These are phyloP conservation scores for Leccinum obscurum DNA, from an alignment of 768 basidiomycete species.

Conservation along the genomic window DNA sequence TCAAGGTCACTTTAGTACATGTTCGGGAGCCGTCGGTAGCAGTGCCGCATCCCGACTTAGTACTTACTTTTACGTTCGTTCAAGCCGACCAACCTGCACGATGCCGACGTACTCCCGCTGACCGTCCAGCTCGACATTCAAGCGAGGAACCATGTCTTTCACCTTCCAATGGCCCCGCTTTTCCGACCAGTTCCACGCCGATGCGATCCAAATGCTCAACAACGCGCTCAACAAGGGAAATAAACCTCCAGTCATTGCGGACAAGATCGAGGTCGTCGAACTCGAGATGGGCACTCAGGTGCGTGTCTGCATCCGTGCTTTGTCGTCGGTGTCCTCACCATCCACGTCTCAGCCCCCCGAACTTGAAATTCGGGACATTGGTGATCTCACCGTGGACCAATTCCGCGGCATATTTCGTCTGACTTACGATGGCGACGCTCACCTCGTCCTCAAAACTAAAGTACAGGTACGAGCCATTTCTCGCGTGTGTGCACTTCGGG, in stretches of 20 bases:
- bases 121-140: slow-evolving; percentile 6
- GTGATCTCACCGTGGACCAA: slow-evolving; percentile 92
- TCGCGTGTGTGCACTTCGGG: not conserved
- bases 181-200: slow-evolving; percentile 93
- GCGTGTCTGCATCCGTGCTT: slow-evolving; percentile 15
- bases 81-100: slow-evolving; percentile 12
- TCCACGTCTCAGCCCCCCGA: slow-evolving; percentile 78
- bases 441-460: slow-evolving; percentile 83
- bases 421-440: slow-evolving; percentile 92
- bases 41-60: not conserved
- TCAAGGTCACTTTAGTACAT: not conserved
- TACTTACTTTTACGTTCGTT: slow-evolving; percentile 15
- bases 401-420: slow-evolving; percentile 97
- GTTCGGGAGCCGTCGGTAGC: not conserved
- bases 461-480: slow-evolving; percentile 66
- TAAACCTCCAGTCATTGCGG: slow-evolving; percentile 97
- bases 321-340: slow-evolving; percentile 1
- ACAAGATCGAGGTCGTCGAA: slow-evolving; percentile 96
- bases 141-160: slow-evolving; percentile 62
- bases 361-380: slow-evolving; percentile 95
- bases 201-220: slow-evolving; percentile 96
- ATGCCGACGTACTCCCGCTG: slow-evolving; percentile 20
- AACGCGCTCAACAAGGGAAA: slow-evolving; percentile 96
- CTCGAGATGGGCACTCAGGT: slow-evolving; percentile 99
- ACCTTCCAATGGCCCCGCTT: slow-evolving; percentile 97